Evolutionary conservation across 208 protist genomes (phyloP).

Genomic region (Leishmania major): DNA sequence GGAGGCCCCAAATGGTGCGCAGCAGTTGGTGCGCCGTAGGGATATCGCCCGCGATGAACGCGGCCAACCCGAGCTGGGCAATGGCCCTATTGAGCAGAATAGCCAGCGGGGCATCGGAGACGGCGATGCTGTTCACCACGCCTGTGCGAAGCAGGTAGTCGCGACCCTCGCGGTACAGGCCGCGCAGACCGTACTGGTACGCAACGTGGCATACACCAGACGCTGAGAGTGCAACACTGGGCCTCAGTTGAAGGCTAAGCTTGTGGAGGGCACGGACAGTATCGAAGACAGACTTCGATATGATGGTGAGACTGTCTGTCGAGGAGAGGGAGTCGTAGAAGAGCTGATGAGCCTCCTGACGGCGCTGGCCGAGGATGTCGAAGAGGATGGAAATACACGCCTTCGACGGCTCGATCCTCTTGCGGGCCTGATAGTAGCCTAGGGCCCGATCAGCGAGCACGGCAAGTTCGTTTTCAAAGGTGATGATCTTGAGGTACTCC

Average conservation of each 20-base stretch:
- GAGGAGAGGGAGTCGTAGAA: slow-evolving; percentile 47
- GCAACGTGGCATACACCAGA: slow-evolving; percentile 57
- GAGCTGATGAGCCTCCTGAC: slow-evolving; percentile 71
- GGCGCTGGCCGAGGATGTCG: slow-evolving; percentile 64
- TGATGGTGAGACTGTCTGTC: slow-evolving; percentile 34
- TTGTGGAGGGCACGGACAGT: slow-evolving; percentile 62
- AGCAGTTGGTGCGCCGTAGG: slow-evolving; percentile 66
- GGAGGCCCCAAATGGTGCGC: slow-evolving; percentile 55
- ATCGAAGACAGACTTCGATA: slow-evolving; percentile 56
- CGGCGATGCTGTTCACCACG: slow-evolving; percentile 38
- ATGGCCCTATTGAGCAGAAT: slow-evolving; percentile 83
- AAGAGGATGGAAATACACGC: slow-evolving; percentile 67
- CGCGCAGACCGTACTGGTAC: slow-evolving; percentile 80
- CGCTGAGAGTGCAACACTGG: slow-evolving; percentile 22
- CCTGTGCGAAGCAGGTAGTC: slow-evolving; percentile 77
- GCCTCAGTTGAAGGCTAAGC: slow-evolving; percentile 38
- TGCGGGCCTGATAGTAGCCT: slow-evolving; percentile 60
- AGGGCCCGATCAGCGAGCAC: slow-evolving; percentile 60
- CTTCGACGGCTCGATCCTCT: slow-evolving; percentile 26
- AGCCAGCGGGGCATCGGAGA: slow-evolving; percentile 33
- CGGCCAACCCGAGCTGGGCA: slow-evolving; percentile 79
- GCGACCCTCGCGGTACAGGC: slow-evolving; percentile 72
- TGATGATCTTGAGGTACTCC: slow-evolving; percentile 63
- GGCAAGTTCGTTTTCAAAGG: slow-evolving; percentile 72
- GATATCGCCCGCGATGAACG: slow-evolving; percentile 75